Percentiles rank a stretch among this genome's conserved stretches.
phyloP scores from a whole-genome alignment of 2,329 filamentous ascomycete genomes.

The Talaromyces albobiverticillius region DNA sequence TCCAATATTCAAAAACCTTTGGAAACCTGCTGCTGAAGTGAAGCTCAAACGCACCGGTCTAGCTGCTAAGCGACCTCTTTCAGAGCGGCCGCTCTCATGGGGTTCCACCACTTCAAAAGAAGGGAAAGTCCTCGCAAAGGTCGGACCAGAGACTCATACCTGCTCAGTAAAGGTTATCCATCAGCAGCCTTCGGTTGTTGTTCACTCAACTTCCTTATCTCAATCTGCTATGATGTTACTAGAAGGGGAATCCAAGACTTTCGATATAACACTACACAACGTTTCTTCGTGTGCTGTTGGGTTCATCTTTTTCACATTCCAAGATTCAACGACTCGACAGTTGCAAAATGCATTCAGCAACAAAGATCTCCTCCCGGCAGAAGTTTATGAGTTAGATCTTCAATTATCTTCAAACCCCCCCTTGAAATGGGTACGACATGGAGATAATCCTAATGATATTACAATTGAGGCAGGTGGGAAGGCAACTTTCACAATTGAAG shows the following conservation, averaged over 20 bases:
- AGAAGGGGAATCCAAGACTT: constrained; percentile 77
- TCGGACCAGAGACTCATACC: constrained; percentile 34
- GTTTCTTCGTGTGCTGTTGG: constrained; percentile 73
- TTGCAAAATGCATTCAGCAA: constrained; percentile 72
- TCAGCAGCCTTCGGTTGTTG: constrained; percentile 70
- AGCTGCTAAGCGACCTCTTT: constrained; percentile 51
- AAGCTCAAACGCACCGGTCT: constrained; percentile 78
- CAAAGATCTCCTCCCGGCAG: constrained; percentile 72
- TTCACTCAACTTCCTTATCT: constrained; percentile 73
- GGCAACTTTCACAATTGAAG: constrained; percentile 74
- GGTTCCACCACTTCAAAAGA: constrained; percentile 39
- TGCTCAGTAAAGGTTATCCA: constrained; percentile 69
- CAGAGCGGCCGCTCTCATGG: constrained; percentile 47
- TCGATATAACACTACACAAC: constrained; percentile 79
- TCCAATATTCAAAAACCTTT: constrained; percentile 74
- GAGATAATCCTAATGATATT: constrained; percentile 45
- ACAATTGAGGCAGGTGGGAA: constrained; percentile 66
- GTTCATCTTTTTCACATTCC: constrained; percentile 82
- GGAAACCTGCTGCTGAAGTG: constrained; percentile 65
- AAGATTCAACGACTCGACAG: constrained; percentile 78
- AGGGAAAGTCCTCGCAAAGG: constrained; percentile 30
- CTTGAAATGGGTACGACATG: constrained; percentile 53
- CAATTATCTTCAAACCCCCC: constrained; percentile 74
- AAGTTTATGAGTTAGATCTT: constrained; percentile 82
- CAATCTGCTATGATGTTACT: constrained; percentile 89